Evolutionary conservation across 768 basidiomycete genomes (phyloP).

Genomic region (Xanthoconium stramineum): DNA sequence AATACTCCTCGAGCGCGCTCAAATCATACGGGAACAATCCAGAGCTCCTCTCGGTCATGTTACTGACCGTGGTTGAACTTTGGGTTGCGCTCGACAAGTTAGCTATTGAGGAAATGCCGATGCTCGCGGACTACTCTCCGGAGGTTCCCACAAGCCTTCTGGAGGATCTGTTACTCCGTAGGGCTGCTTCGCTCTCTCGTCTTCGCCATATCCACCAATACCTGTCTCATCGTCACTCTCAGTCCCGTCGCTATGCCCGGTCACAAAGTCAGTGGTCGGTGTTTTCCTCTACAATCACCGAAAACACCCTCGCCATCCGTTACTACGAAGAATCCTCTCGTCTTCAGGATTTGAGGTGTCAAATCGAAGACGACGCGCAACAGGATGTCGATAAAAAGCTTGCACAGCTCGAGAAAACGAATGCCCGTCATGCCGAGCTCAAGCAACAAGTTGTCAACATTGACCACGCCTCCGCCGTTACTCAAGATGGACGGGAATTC

Average conservation of each 20-base stretch:
- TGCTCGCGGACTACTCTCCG: conserved; percentile 44
- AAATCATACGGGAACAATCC: conserved; percentile 33
- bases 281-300: conserved; percentile 26
- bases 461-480: background rate
- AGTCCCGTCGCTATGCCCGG: conserved; percentile 19
- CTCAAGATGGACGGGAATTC: conserved; percentile 4
- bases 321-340: conserved; percentile 29
- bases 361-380: conserved; percentile 31
- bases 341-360: conserved; percentile 25
- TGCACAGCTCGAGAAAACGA: conserved; percentile 27
- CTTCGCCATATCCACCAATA: conserved; percentile 30
- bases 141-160: conserved; percentile 39
- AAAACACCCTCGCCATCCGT: conserved; percentile 32
- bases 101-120: conserved; percentile 32
- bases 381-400: conserved; percentile 22
- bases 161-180: conserved; percentile 41
- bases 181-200: conserved; percentile 25
- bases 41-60: conserved; percentile 37
- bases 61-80: conserved; percentile 44
- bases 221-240: conserved; percentile 21
- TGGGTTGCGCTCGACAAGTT: conserved; percentile 47
- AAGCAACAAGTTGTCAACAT: conserved; percentile 6
- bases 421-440: conserved; percentile 20
- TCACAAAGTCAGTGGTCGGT: conserved; percentile 33
- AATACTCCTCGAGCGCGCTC: conserved; percentile 27